These are phyloP conservation scores for Aspergillus sojae DNA, from an alignment of 2,329 filamentous ascomycete species.

Conservation along the genomic window DNA sequence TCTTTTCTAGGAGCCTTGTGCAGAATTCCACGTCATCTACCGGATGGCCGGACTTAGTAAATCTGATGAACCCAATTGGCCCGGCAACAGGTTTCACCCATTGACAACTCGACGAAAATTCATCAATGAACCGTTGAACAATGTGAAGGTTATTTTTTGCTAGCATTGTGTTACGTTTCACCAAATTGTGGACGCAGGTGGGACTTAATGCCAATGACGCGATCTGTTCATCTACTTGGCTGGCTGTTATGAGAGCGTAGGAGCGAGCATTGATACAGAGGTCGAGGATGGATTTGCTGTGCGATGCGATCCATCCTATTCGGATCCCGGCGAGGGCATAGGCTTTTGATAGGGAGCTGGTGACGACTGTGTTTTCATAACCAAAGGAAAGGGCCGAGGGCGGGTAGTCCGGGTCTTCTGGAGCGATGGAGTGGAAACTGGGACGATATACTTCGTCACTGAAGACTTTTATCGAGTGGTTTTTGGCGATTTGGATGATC, in stretches of 20 bases:
- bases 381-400: conserved; percentile 72
- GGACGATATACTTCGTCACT: conserved; percentile 83
- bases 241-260: conserved; percentile 85
- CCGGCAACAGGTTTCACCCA: conserved; percentile 78
- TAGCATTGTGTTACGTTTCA: conserved; percentile 66
- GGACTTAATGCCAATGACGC: conserved; percentile 73
- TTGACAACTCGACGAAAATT: conserved; percentile 63
- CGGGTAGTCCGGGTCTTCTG: conserved; percentile 57
- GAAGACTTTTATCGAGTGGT: conserved; percentile 66
- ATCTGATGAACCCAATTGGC: conserved; percentile 78
- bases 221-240: conserved; percentile 75
- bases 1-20: conserved; percentile 64
- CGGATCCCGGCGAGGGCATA: conserved; percentile 81
- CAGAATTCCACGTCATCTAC: conserved; percentile 73
- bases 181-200: conserved; percentile 63
- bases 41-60: conserved; percentile 58
- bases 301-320: conserved; percentile 78
- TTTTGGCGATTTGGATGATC: conserved; percentile 65
- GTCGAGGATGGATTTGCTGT: conserved; percentile 63
- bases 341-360: conserved; percentile 82
- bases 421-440: conserved; percentile 71
- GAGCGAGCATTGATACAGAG: conserved; percentile 68
- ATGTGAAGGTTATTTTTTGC: conserved; percentile 68
- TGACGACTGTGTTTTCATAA: conserved; percentile 71
- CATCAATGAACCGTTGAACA: conserved; percentile 67